phyloP scores from a whole-genome alignment of 495 filamentous ascomycete species.

The Peziza echinospora region DNA sequence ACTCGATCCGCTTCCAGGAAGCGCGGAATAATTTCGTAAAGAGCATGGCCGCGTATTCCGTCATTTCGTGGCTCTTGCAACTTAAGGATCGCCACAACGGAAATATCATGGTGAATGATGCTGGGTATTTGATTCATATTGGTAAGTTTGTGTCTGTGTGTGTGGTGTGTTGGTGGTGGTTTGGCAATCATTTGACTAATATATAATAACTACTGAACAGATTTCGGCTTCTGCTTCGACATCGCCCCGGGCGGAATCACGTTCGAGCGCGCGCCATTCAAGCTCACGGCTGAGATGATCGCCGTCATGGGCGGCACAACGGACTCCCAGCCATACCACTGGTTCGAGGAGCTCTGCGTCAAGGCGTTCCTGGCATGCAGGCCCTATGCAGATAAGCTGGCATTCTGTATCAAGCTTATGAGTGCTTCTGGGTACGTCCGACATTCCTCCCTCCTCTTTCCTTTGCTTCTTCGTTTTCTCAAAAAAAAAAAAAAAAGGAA shows the following conservation, averaged over 20 bases:
- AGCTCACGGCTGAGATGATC: slow-evolving; percentile 91
- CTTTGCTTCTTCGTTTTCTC: no score
- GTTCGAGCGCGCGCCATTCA: slow-evolving; percentile 96
- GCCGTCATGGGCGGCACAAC: slow-evolving; percentile 86
- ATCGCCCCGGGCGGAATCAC: slow-evolving; percentile 90
- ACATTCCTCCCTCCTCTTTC: background rate
- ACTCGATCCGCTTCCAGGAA: slow-evolving; percentile 82
- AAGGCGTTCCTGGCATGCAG: slow-evolving; percentile 90
- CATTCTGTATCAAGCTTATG: slow-evolving; percentile 81
- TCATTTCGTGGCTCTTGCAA: slow-evolving; percentile 88
- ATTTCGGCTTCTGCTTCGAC: slow-evolving; percentile 99
- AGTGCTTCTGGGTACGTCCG: slow-evolving; percentile 51
- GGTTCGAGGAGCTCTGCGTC: slow-evolving; percentile 89
- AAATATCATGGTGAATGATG: slow-evolving; percentile 98
- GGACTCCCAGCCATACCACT: slow-evolving; percentile 68
- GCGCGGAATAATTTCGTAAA: slow-evolving; percentile 95
- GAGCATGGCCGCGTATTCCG: slow-evolving; percentile 99
- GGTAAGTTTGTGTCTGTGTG: slow-evolving; percentile 5
- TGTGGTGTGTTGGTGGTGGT: background rate
- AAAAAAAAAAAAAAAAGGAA: no score
- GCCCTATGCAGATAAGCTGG: slow-evolving; percentile 63
- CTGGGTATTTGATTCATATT: slow-evolving; percentile 92
- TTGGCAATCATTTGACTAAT: background rate
- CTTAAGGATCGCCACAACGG: slow-evolving; percentile 99
- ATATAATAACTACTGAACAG: no score